Conservation (phyloP, 768 basidiomycete genomes). For the Boletus eberwhitei region DNA sequence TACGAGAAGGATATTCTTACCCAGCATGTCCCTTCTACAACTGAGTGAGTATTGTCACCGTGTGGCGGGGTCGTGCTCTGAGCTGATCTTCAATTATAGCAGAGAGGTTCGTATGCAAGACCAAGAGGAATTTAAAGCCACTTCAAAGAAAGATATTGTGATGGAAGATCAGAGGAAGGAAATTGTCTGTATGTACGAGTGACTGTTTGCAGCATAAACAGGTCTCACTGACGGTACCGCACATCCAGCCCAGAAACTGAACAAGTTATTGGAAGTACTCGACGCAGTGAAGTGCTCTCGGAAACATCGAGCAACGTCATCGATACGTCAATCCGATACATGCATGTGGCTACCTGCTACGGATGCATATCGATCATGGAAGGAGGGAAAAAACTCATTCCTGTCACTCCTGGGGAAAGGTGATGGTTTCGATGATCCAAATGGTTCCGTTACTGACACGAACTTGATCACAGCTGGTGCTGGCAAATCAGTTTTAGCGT, state of each 20-base stretch:
- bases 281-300: not conserved
- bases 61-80: not conserved
- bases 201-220: rapidly evolving
- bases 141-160: not conserved
- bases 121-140: not conserved
- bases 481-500: constrained; percentile 1
- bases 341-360: constrained; percentile 12
- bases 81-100: not conserved
- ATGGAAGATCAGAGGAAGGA: not conserved
- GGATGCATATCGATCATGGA: constrained; percentile 5
- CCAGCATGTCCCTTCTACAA: not conserved
- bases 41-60: not conserved
- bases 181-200: constrained; percentile 3
- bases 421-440: not conserved
- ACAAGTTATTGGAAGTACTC: not conserved
- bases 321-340: constrained; percentile 4
- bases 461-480: not conserved
- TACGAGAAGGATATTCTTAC: not conserved
- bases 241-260: not conserved
- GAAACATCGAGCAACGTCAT: not conserved
- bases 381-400: not conserved
- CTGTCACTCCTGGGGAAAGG: constrained; percentile 20
- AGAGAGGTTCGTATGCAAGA: not conserved
- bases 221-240: not conserved
- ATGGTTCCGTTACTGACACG: not conserved